Base-by-base conservation (phyloP, 2,329 filamentous ascomycete genomes). In the Ceratocystis destructans region DNA sequence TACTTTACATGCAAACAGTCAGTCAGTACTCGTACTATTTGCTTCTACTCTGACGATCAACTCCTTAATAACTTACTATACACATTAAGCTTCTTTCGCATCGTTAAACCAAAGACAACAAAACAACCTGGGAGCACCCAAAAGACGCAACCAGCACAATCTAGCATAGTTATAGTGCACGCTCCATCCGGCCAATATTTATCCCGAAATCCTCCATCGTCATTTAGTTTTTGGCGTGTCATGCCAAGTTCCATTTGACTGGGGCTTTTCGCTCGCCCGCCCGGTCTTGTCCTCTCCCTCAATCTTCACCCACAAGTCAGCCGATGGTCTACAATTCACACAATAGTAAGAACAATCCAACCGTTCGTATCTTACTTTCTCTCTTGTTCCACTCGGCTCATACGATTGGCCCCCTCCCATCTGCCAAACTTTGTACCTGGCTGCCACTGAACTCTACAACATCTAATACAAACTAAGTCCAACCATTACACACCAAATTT, bases 201-300 rank as follows among this genome's bases (percentile, higher is more conserved):
- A 59, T 37, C 55, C 55, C 55, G 55, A 59, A 31, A 37, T 59
- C 55, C 55, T 59, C 55, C 55, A 59, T 59, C 55, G 55, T 59
- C 55, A 59, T 59, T 37, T 59, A 37, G 55, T 31, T 33, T 41
- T 59, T 59, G 28, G 12, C 55, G 55, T 59, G 55, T 37, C 28
- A 59, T 25, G 55, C 28, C 55, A 15, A 59, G 15, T 37, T 59
- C 28, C 55, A 59, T n/a, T 37, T n/a, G 55, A 37, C 55, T 59
- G 28, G 25, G 28, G 17, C 17, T 59, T 25, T 59, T 53, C 20
- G 20, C 55, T 37, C 55, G 55, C 55, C 33, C 55, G 31, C 55
- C 8, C 28, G 28, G 37, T 25, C 28, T 31, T 31, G 48, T 28
- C 37, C 37, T 41, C 12, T 5, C 12, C 37, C 37, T 41, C 37